phyloP scores from a whole-genome alignment of 1,284 basidiomycete genomes.

The Fomitopsis betulina region DNA sequence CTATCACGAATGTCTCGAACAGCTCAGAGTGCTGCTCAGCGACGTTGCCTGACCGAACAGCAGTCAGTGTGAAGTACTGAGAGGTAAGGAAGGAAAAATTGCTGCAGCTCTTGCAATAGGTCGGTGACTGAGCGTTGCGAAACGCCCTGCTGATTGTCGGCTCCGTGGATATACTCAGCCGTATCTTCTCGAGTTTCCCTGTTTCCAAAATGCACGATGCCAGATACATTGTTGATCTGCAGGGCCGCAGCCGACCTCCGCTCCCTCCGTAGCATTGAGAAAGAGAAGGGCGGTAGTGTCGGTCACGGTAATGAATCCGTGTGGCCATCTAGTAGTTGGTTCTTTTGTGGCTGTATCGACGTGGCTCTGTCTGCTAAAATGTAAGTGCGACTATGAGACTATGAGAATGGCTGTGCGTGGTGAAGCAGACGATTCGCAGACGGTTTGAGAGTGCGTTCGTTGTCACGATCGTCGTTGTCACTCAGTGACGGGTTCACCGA shows the following conservation, averaged over 20 bases:
- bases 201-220: not conserved
- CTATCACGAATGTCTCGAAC: constrained; percentile 11
- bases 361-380: no score
- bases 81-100: not conserved
- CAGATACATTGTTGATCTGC: not conserved
- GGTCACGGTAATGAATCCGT: no score
- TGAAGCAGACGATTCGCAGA: no score
- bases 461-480: no score
- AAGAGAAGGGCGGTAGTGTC: no score
- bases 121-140: not conserved
- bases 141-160: not conserved
- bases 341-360: no score
- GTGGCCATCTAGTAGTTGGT: no score
- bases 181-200: not conserved
- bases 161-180: not conserved
- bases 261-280: not conserved
- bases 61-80: no score
- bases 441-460: no score
- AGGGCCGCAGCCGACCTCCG: not conserved
- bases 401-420: no score
- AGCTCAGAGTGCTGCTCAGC: constrained; percentile 24
- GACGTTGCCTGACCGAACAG: constrained; percentile 18
- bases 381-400: no score
- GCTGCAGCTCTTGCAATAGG: not conserved
- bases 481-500: no score